phyloP scores from a whole-genome alignment of 23 red algal species.

The Gracilariopsis chorda region DNA sequence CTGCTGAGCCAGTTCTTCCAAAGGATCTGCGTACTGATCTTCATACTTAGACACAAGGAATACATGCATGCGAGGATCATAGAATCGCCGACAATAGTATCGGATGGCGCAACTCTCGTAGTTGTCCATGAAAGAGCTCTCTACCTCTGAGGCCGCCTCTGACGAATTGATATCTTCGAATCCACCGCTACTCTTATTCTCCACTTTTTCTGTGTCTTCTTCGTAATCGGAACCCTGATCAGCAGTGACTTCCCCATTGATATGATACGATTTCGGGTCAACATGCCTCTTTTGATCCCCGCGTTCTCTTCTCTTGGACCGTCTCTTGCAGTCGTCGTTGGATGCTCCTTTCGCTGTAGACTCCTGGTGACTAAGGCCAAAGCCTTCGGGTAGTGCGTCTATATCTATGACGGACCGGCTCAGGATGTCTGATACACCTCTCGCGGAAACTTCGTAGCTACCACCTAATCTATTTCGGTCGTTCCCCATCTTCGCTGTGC shows the following conservation, averaged over 20 bases:
- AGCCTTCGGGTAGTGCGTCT: neutral
- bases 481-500: neutral
- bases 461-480: neutral
- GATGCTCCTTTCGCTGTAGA: neutral
- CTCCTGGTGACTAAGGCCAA: neutral
- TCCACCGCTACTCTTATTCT: neutral
- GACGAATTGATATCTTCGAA: neutral
- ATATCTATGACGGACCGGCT: neutral
- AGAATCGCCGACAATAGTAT: constrained; percentile 45
- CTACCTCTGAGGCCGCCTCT: neutral
- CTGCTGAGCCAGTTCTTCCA: neutral
- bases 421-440: neutral
- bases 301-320: neutral
- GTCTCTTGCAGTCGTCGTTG: neutral
- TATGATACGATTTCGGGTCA: neutral
- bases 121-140: constrained; percentile 34
- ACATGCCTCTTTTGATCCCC: neutral
- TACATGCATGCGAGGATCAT: constrained; percentile 34
- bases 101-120: constrained; percentile 33
- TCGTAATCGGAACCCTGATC: neutral
- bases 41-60: constrained; percentile 15
- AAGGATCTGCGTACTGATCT: constrained; percentile 22
- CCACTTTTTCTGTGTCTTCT: neutral
- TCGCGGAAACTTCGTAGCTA: neutral
- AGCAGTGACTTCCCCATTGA: neutral